These are phyloP conservation scores for Nidularia sp. DNA, from an alignment of 768 basidiomycete species.

Conservation along the genomic window DNA sequence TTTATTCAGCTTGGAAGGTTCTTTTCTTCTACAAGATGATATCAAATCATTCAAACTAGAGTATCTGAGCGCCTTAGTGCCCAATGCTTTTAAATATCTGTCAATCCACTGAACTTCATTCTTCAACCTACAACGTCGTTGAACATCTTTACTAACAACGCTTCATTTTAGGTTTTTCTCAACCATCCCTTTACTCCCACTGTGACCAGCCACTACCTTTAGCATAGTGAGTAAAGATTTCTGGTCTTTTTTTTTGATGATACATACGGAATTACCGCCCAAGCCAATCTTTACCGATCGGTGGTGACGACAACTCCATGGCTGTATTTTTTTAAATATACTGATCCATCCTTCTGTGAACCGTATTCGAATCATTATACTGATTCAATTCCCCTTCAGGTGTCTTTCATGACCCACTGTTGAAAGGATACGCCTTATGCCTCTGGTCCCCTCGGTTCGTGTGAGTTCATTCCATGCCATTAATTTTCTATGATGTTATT, in stretches of 20 bases:
- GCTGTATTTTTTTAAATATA: slow-evolving; percentile 67
- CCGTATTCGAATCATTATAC: not conserved
- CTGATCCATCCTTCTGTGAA: slow-evolving; percentile 36
- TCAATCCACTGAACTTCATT: no score
- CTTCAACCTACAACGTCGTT: no score
- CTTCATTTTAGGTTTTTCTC: no score
- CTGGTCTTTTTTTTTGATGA: slow-evolving; percentile 41
- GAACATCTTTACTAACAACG: no score
- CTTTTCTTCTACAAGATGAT: not conserved
- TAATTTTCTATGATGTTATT: slow-evolving; percentile 55
- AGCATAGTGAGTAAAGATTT: slow-evolving; percentile 28
- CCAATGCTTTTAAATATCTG: not conserved
- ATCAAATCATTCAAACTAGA: not conserved
- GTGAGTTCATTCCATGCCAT: slow-evolving; percentile 22
- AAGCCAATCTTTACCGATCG: slow-evolving; percentile 37
- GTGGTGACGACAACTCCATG: slow-evolving; percentile 72
- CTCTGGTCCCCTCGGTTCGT: slow-evolving; percentile 2
- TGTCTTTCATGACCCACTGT: not conserved
- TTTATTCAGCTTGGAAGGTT: no score
- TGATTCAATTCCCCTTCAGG: not conserved
- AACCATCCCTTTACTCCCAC: no score
- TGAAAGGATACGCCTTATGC: not conserved
- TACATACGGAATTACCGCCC: slow-evolving; percentile 85
- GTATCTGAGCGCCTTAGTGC: not conserved
- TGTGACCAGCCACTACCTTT: not conserved